Conservation (phyloP, 1,284 basidiomycete genomes). For the Malassezia slooffiae region DNA sequence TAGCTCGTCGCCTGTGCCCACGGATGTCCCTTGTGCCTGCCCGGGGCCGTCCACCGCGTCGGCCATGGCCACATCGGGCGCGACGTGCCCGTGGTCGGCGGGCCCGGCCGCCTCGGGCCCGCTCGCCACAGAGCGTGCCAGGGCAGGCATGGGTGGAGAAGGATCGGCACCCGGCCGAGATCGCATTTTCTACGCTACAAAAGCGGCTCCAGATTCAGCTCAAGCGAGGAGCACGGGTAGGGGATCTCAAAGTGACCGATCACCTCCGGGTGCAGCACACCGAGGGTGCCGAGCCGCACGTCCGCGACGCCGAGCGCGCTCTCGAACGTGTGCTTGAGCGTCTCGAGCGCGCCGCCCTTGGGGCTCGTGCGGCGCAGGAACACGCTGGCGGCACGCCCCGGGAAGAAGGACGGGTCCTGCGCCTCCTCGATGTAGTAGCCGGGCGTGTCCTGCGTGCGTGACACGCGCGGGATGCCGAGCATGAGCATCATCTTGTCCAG, state of each 20-base stretch:
- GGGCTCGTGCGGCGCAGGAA: conserved; percentile 56
- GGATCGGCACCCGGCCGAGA: too few species aligned
- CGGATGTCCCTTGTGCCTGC: too few species aligned
- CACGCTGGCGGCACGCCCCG: conserved; percentile 81
- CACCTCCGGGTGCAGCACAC: conserved; percentile 34
- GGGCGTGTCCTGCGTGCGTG: conserved; percentile 53
- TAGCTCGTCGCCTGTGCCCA: too few species aligned
- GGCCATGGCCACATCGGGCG: too few species aligned
- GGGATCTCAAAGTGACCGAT: conserved; percentile 50
- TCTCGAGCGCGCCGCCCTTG: conserved; percentile 14
- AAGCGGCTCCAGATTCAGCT: conserved; percentile 87
- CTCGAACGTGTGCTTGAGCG: conserved; percentile 13
- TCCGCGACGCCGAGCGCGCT: conserved; percentile 3
- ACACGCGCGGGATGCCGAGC: conserved; percentile 73
- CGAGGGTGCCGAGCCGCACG: conserved; percentile 7
- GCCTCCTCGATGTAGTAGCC: conserved; percentile 89
- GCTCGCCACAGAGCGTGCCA: too few species aligned
- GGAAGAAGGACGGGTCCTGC: conserved; percentile 84
- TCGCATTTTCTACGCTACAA: too few species aligned
- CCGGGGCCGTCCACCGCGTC: too few species aligned
- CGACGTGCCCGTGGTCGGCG: too few species aligned
- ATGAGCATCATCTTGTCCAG: conserved; percentile 89
- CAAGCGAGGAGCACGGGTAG: conserved; percentile 88
- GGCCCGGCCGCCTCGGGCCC: too few species aligned
- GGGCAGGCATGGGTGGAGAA: too few species aligned